These are phyloP conservation scores for Colletotrichum sp. DNA, from an alignment of 2,329 filamentous ascomycete species.

Conservation along the genomic window DNA sequence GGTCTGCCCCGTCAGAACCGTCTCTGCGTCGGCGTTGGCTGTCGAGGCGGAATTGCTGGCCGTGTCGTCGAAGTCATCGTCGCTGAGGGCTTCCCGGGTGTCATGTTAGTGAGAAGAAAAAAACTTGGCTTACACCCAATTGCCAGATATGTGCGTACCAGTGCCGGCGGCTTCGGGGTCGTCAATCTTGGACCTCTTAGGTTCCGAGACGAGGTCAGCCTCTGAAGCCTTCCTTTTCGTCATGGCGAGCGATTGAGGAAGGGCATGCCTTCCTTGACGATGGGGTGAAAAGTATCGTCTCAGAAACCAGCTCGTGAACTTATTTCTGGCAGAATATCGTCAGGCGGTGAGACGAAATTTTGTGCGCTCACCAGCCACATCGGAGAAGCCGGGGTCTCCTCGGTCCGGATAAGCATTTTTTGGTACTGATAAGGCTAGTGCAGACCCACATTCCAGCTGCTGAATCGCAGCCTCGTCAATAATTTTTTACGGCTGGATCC, in stretches of 20 bases:
- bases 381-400: not conserved
- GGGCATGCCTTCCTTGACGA: conserved; percentile 1
- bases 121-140: not conserved
- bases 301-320: not conserved
- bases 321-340: conserved; percentile 15
- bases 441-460: not conserved
- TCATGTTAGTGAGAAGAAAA: not conserved
- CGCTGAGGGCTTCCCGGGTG: not conserved
- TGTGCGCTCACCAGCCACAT: conserved; percentile 3
- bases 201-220: not conserved
- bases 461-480: conserved; percentile 23
- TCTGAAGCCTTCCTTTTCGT: conserved; percentile 19
- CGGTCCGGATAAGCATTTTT: conserved; percentile 16
- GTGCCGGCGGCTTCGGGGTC: not conserved
- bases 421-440: conserved; percentile 8
- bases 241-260: conserved; percentile 7
- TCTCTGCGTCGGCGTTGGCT: conserved; percentile 18
- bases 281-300: not conserved
- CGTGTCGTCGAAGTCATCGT: conserved; percentile 22
- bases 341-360: conserved; percentile 19
- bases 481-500: conserved; percentile 22
- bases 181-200: conserved; percentile 8
- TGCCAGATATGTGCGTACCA: not conserved
- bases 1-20: conserved; percentile 17
- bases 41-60: conserved; percentile 19